Percentiles rank a stretch among this genome's conserved stretches.
Conservation (phyloP, 208 protist species). For the Wallacemonas sp. region DNA sequence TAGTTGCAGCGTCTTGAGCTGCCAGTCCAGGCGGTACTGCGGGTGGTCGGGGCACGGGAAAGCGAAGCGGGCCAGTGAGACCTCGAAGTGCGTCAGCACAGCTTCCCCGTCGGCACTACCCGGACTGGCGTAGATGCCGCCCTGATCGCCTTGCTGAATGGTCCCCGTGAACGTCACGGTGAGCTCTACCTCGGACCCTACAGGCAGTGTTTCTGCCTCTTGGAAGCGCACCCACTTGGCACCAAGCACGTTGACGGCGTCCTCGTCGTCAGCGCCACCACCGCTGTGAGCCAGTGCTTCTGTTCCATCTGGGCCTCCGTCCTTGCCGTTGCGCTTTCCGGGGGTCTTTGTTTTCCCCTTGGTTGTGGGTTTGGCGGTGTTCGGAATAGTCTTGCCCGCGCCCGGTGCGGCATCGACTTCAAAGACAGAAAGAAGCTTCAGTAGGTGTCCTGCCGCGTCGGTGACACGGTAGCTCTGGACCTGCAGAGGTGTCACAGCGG, state of each 20-base stretch:
- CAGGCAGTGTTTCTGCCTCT: slow-evolving; percentile 19
- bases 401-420: slow-evolving; percentile 20
- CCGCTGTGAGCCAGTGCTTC: neutral
- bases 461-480: slow-evolving; percentile 40
- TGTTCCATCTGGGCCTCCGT: neutral
- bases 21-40: slow-evolving; percentile 59
- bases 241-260: slow-evolving; percentile 13
- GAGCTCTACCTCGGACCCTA: slow-evolving; percentile 44
- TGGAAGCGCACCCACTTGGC: slow-evolving; percentile 66
- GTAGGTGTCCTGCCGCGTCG: slow-evolving; percentile 1
- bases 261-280: neutral
- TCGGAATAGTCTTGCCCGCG: neutral
- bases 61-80: slow-evolving; percentile 67
- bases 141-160: slow-evolving; percentile 47
- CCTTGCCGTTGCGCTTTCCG: neutral
- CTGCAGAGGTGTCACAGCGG: slow-evolving; percentile 29
- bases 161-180: slow-evolving; percentile 40
- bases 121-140: slow-evolving; percentile 45
- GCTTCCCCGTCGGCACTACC: slow-evolving; percentile 9
- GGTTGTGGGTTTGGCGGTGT: neutral
- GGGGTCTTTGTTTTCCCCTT: too few species aligned
- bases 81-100: slow-evolving; percentile 83
- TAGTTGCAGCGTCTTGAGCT: slow-evolving; percentile 49
- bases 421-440: slow-evolving; percentile 49
- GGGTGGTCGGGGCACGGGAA: slow-evolving; percentile 84